Evolutionary conservation across 352 stramenopile genomes (phyloP).

Genomic region (Halophytophthora batemanensis): DNA sequence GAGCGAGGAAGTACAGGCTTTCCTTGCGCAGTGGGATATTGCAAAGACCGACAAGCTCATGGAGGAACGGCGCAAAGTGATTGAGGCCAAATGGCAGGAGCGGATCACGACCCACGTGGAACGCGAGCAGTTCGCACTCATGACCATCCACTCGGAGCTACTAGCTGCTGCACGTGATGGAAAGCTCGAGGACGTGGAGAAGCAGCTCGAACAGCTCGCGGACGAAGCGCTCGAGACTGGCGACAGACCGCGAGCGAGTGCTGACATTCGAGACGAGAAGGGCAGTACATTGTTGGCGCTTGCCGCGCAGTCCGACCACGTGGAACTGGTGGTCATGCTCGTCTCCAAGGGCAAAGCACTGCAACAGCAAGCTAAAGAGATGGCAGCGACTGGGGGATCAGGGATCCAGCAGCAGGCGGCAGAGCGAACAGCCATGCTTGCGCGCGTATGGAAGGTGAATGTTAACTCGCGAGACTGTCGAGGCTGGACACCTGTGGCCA

Average conservation of each 20-base stretch:
- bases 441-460: conserved; percentile 58
- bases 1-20: conserved; percentile 48
- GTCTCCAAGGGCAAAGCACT: conserved; percentile 60
- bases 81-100: conserved; percentile 80
- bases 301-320: conserved; percentile 67
- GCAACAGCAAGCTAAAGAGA: conserved; percentile 20
- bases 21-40: conserved; percentile 73
- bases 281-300: conserved; percentile 76
- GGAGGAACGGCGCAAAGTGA: conserved; percentile 55
- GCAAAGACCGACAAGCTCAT: conserved; percentile 65
- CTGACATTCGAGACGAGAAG: conserved; percentile 76
- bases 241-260: conserved; percentile 59
- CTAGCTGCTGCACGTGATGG: conserved; percentile 45
- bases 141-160: conserved; percentile 81
- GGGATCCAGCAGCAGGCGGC: conserved; percentile 21
- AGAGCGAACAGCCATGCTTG: conserved; percentile 32
- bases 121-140: conserved; percentile 75
- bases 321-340: conserved; percentile 53
- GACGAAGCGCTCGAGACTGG: conserved; percentile 62
- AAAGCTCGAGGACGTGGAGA: conserved; percentile 47
- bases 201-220: conserved; percentile 63
- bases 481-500: conserved; percentile 81
- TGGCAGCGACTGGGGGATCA: conserved; percentile 18
- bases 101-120: conserved; percentile 85
- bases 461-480: conserved; percentile 76